These are phyloP conservation scores for Pythium aristosporum DNA, from an alignment of 352 stramenopile species.

Conservation along the genomic window DNA sequence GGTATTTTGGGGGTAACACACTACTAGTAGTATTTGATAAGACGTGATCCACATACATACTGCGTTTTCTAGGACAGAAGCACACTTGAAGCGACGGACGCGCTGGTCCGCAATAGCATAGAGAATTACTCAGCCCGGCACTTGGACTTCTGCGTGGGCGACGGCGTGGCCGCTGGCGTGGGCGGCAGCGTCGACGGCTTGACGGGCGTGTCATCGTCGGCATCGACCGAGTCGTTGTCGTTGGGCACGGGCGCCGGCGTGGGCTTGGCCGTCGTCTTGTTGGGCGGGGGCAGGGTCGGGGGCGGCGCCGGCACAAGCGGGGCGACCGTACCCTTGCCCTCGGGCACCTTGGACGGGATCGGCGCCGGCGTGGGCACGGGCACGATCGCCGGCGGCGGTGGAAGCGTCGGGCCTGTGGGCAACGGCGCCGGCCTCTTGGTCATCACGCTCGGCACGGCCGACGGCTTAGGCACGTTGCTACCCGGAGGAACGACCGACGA, in stretches of 20 bases:
- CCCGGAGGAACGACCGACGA: background rate
- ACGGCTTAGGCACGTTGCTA: constrained; percentile 4
- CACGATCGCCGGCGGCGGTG: constrained; percentile 11
- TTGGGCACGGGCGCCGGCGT: constrained; percentile 5
- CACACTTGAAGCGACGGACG: no score
- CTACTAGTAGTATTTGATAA: no score
- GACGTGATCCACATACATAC: no score
- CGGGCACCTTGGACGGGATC: background rate
- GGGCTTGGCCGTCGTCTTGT: constrained; percentile 2
- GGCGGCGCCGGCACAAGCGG: constrained; percentile 17
- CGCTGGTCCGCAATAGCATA: no score
- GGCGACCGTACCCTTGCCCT: constrained; percentile 10
- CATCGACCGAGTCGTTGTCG: constrained; percentile 10
- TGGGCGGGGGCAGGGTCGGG: background rate
- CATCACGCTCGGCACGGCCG: background rate
- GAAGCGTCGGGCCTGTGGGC: constrained; percentile 7
- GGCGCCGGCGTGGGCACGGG: constrained; percentile 9
- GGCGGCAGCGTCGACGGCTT: background rate
- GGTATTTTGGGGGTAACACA: no score
- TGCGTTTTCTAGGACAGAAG: no score
- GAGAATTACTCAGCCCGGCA: constrained; percentile 5
- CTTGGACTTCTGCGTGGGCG: constrained; percentile 6
- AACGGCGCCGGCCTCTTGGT: constrained; percentile 1
- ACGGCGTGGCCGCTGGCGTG: background rate
- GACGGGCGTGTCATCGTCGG: background rate